These are phyloP conservation scores for button mushroom (Agaricus bisporus) DNA, from an alignment of 768 basidiomycete species.

Conservation along the genomic window DNA sequence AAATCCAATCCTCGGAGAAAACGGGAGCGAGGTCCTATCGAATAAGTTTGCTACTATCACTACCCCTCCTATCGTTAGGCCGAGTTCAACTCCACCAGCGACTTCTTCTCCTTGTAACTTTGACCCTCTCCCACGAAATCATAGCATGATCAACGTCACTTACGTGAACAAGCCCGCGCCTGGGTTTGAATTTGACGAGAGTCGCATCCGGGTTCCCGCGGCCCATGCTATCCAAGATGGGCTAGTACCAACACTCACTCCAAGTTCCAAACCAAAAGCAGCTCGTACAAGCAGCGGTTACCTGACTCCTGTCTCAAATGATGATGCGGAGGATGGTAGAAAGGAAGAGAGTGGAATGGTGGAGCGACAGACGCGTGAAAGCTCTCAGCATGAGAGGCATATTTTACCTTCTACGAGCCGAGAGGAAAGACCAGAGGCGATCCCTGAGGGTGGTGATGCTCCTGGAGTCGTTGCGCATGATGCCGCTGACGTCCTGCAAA, in stretches of 20 bases:
- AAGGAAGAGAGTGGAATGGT: no score
- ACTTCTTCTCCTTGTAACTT: background rate
- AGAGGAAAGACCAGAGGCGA: background rate
- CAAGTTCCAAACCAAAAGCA: background rate
- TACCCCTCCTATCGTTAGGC: background rate
- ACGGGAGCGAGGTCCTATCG: constrained; percentile 7
- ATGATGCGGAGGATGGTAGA: constrained; percentile 12
- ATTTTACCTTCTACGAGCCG: background rate
- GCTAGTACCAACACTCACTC: constrained; percentile 1
- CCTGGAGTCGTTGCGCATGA: background rate
- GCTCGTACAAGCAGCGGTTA: constrained; percentile 6
- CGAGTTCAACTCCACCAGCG: background rate
- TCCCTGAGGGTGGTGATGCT: no score
- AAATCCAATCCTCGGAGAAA: constrained; percentile 5
- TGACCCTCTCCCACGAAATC: background rate
- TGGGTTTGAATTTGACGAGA: background rate
- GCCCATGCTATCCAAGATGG: constrained; percentile 6
- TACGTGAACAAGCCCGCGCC: background rate
- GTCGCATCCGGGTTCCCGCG: background rate
- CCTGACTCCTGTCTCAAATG: constrained; percentile 9
- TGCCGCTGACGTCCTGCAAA: background rate
- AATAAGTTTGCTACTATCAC: no score
- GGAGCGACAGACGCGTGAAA: no score
- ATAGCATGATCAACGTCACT: background rate
- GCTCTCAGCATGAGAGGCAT: no score